Base-by-base conservation (phyloP, 106 monocot species). In the Dendrobium chrysotoxum region DNA sequence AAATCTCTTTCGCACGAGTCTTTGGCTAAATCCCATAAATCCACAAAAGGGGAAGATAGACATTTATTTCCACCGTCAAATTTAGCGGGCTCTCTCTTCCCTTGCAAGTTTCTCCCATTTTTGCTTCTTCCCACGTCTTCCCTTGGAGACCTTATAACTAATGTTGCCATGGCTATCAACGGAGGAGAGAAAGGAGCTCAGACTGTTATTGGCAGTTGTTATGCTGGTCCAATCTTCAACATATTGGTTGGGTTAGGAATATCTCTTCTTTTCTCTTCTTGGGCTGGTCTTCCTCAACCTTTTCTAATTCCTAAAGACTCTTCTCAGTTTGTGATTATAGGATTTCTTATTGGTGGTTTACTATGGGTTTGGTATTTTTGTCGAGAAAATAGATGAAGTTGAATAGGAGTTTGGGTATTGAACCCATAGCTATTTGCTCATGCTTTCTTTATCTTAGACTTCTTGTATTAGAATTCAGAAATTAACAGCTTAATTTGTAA, bases 111-210 rank as follows among this genome's bases (percentile, higher is more conserved):
- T 30, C 30, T 30, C 30, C 1, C 30, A 30, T 30, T 30, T 30
- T 30, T 30, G 30, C 30, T 30, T 30, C 30, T 30, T 30, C 30
- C 30, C 30, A 30, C 1, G 30, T 1, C 30, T 81, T 90, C 90
- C 28, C 28, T 87, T 7, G 90, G 90, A 9, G 90, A 90, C 73
- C 75, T 90, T 50, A 90, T 79, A 39, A 81, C 90, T 42, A 90
- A 90, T 45, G 85, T 83, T 4, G 81, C 87, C 17, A 85, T 90
- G 87, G 85, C 87, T 38, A 38, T 79, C 18, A 81, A 82, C 7
- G 90, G 90, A 2, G 83, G 87, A 0, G 67, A 80, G 20, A 57
- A 64, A 9, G 90, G 90, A 11, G 83, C 79, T 28, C 82, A 78
- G 70, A 53, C 78, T 4, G 78, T 77, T 3, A 71, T 82, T 5